A percentile compares a stretch with the other conserved stretches of the same genome.
phyloP scores from a whole-genome alignment of 1,284 basidiomycete genomes.

The Fomitopsis palustris region DNA sequence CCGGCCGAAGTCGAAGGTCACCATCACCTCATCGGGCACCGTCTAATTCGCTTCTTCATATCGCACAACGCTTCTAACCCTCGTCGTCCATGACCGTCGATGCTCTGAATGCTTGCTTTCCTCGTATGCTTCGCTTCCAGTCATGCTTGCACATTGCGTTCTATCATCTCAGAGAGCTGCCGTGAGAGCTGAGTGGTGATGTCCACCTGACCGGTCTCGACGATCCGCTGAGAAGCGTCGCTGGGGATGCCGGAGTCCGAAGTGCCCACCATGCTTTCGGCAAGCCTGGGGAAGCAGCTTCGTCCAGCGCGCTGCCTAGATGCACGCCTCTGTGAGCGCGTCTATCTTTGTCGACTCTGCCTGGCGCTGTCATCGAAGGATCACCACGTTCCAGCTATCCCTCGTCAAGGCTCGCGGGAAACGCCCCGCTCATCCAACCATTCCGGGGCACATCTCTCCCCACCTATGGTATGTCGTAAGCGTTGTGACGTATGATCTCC shows the following conservation, averaged over 20 bases:
- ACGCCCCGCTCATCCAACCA: not conserved
- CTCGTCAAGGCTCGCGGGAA: constrained; percentile 1
- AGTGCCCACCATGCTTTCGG: not conserved
- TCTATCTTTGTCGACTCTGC: not conserved
- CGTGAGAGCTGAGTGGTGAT: not conserved
- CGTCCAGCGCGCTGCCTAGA: not conserved
- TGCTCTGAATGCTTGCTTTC: not conserved
- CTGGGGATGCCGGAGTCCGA: not conserved
- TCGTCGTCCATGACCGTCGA: not conserved
- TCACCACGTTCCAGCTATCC: constrained; percentile 1
- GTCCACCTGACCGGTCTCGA: not conserved
- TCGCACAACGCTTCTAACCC: not conserved
- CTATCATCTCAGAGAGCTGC: not conserved
- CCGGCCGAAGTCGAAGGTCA: constrained; percentile 49
- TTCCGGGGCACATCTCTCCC: not conserved
- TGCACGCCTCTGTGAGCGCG: not conserved
- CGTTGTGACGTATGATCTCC: not conserved
- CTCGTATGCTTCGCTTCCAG: not conserved
- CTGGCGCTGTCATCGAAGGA: not conserved
- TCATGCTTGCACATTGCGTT: not conserved
- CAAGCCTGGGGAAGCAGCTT: not conserved
- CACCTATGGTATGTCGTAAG: not conserved
- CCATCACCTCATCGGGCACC: constrained; percentile 62
- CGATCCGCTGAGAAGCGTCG: not conserved
- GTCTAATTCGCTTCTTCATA: constrained; percentile 9